These are phyloP conservation scores for Aspergillus olivimuriae DNA, from an alignment of 495 filamentous ascomycete genomes.

Conservation along the genomic window DNA sequence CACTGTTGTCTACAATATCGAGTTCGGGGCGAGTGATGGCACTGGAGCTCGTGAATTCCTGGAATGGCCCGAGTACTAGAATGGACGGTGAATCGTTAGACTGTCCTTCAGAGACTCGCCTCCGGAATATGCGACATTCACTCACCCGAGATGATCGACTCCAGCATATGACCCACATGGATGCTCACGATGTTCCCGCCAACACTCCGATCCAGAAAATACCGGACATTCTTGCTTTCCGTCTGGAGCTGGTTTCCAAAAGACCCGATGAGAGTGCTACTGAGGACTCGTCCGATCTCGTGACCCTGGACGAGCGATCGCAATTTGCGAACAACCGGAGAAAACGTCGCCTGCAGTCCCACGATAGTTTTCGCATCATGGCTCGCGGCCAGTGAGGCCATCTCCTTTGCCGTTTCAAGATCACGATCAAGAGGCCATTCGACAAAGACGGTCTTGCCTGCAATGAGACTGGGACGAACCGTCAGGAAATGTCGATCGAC, in stretches of 20 bases:
- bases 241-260: conserved; percentile 2
- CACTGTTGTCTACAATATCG: not conserved
- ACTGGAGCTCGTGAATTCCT: not conserved
- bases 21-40: not conserved
- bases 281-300: conserved; percentile 1
- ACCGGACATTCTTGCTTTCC: conserved; percentile 1
- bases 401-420: conserved; percentile 2
- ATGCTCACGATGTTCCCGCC: conserved; percentile 9
- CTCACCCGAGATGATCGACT: conserved; percentile 2
- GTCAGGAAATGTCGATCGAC: conserved; percentile 44
- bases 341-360: conserved; percentile 4
- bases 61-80: conserved; percentile 2
- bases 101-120: not conserved
- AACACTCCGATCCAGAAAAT: conserved; percentile 4
- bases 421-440: conserved; percentile 50
- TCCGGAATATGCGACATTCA: not conserved
- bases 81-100: too few relatives aligned
- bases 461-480: conserved; percentile 39
- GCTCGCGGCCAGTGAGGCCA: not conserved
- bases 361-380: conserved; percentile 2
- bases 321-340: conserved; percentile 3
- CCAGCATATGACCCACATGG: conserved; percentile 3
- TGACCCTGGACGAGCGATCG: not conserved
- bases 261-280: not conserved
- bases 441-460: conserved; percentile 52